Evolutionary conservation across 1,284 basidiomycete species (phyloP), one percentile per base, ranked within the genome.

Genomic region (Trametes versicolor): DNA sequence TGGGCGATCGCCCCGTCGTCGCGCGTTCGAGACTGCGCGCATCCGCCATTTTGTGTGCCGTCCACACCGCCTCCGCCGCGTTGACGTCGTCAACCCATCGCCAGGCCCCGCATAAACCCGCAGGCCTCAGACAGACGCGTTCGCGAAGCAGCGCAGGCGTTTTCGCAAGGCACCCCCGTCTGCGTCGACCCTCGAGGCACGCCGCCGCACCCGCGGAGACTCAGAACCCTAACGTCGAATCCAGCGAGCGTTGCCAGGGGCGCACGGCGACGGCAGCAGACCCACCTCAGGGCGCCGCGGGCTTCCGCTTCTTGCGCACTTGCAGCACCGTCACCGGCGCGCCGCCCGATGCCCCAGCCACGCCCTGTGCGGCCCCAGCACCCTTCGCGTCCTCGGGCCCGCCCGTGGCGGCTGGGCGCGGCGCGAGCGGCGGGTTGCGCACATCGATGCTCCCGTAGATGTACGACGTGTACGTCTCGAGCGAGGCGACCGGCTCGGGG

Each of bases 401-500:
- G 74, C 60, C n/a, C n/a, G n/a, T 66, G 71, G 63, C 37, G 27
- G 52, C 50, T 59, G 37, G 45, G 51, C 37, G 60, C 60, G 71
- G 70, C 63, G 76, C 70, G 62, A 73, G 72, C 13, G 78, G 73
- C 7, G 82, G 70, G 71, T 89, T 90, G 62, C 77, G 79, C 58
- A 88, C 85, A 52, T 66, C 71, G 54, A 86, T 76, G 32, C 77
- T 75, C 25, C 89, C 90, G 72, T 87, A 88, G 36, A 92, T 83
- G 74, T 85, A 78, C 53, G 79, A 77, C 34, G 76, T 65, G 75
- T 91, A 91, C 63, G 85, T 89, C 73, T 87, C 86, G 29, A 83
- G 75, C 51, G 85, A 86, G 45, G 85, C 79, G 56, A 84, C 83
- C 10, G 89, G 87, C 71, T 91, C 90, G 4, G 85, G 82, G 72